Evolutionary conservation across 768 basidiomycete species (phyloP), one percentile per base, ranked within the genome.

Genomic region (Phallus indusiatus): DNA sequence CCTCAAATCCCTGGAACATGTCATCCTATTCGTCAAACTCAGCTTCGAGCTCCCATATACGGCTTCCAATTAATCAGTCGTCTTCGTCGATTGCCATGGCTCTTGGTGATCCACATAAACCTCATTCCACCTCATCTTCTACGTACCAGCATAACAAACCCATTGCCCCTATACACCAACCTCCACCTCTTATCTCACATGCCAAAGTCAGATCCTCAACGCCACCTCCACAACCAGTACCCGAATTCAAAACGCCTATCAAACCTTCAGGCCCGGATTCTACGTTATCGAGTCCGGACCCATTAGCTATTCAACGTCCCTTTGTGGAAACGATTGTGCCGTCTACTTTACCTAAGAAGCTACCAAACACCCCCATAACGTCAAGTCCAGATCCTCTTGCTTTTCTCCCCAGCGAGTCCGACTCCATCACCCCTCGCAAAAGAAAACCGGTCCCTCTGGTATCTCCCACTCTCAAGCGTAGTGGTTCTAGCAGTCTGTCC

Each of bases 31-130:
- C 80, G 51, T 76, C 82, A 1, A 76, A 73, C 9, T 68, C 81
- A 0, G 81, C 88, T 65, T 81, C 86, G 0, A 82, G 82, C 59
- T 81, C 85, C 2, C 65, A 90, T 21, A 77, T 88, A 55, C 85
- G 85, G 59, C 80, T 76, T 3, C 83, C 86, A n/a, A 76, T 76
- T 17, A 74, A 86, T 46, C 78, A 73, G 37, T 74, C 77, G n/a
- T 81, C 79, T 1, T 86, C 87, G 1, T 90, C 88, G 12, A 79
- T 89, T 58, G 88, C 88, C 5, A 77, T 77, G 68, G 89, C 89
- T 2, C 78, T 91, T 21, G 86, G 85, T 5, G 70, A 74, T 47
- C 75, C 73, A 5, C 7, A 16, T 11, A 51, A 62, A 21, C 53
- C 42, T 54, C 53, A 20, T 18, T 54, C 63, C 36, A 61, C 61